Conservation (phyloP, 2,329 filamentous ascomycete genomes). For the Scedosporium dehoogii region DNA sequence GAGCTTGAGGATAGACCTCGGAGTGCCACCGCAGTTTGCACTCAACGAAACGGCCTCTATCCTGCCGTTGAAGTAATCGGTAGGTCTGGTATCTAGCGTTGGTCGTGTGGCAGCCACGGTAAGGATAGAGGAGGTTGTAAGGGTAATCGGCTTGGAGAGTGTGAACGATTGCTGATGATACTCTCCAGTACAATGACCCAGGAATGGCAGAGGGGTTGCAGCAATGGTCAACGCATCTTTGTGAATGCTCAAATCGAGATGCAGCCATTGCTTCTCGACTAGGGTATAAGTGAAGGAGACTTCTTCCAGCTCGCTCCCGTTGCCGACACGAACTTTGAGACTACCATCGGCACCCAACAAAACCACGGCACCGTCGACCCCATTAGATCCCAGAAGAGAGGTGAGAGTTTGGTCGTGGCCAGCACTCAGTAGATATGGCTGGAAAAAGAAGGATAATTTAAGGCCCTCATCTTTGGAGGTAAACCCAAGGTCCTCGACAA, state of each 20-base stretch:
- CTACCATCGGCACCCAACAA: neutral
- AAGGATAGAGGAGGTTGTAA: neutral
- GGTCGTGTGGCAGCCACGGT: slow-evolving; percentile 5
- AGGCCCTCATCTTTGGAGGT: slow-evolving; percentile 3
- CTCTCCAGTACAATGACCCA: neutral
- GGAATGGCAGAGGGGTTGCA: neutral
- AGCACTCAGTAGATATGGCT: slow-evolving; percentile 6
- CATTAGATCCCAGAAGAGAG: slow-evolving; percentile 2
- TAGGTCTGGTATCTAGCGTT: neutral
- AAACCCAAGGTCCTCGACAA: neutral
- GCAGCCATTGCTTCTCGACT: neutral
- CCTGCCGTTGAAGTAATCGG: slow-evolving; percentile 12
- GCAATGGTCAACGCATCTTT: neutral
- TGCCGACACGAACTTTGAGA: neutral
- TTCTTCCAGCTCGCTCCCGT: neutral
- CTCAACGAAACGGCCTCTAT: slow-evolving; percentile 10
- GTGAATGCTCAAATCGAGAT: neutral
- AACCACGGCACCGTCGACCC: neutral
- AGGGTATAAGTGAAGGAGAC: neutral
- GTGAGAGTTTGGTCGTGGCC: slow-evolving; percentile 5
- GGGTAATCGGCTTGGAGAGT: neutral
- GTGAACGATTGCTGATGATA: neutral
- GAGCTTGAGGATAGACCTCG: slow-evolving; percentile 1
- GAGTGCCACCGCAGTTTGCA: too few species aligned
- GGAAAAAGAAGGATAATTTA: neutral